Percentiles rank a stretch among this genome's conserved stretches.
Conservation (phyloP, 163 green algal genomes). For the Chloromonas sp. region DNA sequence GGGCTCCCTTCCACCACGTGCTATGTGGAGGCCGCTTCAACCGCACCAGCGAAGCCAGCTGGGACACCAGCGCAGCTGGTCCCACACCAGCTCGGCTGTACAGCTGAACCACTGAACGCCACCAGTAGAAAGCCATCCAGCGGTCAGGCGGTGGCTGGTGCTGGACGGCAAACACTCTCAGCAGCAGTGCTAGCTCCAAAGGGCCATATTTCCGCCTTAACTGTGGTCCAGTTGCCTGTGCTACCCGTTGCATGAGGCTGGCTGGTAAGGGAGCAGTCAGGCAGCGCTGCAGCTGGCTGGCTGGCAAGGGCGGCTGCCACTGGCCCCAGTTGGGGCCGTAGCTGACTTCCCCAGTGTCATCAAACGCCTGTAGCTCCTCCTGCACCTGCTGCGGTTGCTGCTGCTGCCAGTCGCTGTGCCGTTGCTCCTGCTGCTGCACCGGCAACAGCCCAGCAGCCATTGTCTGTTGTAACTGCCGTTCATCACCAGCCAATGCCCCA, state of each 20-base stretch:
- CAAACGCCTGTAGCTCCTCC: too few relatives aligned
- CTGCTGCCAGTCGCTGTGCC: too few relatives aligned
- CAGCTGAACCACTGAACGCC: background rate
- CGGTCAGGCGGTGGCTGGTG: background rate
- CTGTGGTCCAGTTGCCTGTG: background rate
- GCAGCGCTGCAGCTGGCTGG: background rate
- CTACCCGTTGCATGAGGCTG: background rate
- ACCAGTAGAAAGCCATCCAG: slow-evolving; percentile 6
- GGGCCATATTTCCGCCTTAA: background rate
- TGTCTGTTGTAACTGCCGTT: too few relatives aligned
- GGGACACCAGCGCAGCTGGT: background rate
- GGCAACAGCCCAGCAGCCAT: too few relatives aligned
- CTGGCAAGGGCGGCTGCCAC: background rate
- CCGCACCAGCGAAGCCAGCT: background rate
- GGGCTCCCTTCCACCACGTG: slow-evolving; percentile 2
- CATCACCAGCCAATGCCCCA: too few relatives aligned
- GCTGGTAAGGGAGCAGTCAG: background rate
- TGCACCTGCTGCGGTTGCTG: too few relatives aligned
- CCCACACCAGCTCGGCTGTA: background rate
- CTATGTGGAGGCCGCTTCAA: background rate
- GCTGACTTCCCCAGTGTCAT: too few relatives aligned
- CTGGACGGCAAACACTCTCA: background rate
- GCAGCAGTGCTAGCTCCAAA: background rate
- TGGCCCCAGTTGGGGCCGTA: background rate
- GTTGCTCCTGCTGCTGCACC: too few relatives aligned